Evolutionary conservation across 2,329 filamentous ascomycete species (phyloP), one percentile per base, ranked within the genome.

Genomic region (Xylaria sp.): DNA sequence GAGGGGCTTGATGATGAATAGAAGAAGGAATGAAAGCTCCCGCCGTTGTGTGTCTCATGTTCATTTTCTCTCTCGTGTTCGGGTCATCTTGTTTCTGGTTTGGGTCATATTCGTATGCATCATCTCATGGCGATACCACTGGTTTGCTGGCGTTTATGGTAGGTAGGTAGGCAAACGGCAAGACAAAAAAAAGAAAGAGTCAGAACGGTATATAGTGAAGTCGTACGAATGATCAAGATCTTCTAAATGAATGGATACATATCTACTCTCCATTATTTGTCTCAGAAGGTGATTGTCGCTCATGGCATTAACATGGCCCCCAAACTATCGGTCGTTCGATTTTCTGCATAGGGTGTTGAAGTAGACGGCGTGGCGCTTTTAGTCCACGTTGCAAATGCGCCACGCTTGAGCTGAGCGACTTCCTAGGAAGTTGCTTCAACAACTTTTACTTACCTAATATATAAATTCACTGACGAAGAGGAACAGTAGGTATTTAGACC

Each of bases 71-170:
- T 58, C 18, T 65, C 52, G 9, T 64, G 59, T 69, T 39, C 48
- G 56, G 46, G 34, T 61, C 41, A 46, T 32, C 18, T 57, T 44
- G 25, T 61, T 34, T 34, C 7, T 37, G 10, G 28, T n/a, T 37
- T 63, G 39, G 59, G 59, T 66, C 66, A 62, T 64, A 23, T 50
- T 66, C 71, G 59, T 70, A 65, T 75, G 74, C 75, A 76, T 76
- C 75, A 76, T 76, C 74, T 56, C 60, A 70, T 74, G 71, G 72
- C 71, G 74, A 77, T 76, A 77, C 74, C 74, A 76, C 69, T 60
- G 73, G 70, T 68, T 44, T 72, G 63, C 69, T 72, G 75, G 75
- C 75, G 75, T 77, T 77, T 54, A 18, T 59, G 73, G 74, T 66
- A 66, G 64, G 41, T 18, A 18, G 13, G 41, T 28, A 28, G 28